Conservation (phyloP, 225 moss, liverwort and hornwort species). For the Pseudisothecium myosuroides region DNA sequence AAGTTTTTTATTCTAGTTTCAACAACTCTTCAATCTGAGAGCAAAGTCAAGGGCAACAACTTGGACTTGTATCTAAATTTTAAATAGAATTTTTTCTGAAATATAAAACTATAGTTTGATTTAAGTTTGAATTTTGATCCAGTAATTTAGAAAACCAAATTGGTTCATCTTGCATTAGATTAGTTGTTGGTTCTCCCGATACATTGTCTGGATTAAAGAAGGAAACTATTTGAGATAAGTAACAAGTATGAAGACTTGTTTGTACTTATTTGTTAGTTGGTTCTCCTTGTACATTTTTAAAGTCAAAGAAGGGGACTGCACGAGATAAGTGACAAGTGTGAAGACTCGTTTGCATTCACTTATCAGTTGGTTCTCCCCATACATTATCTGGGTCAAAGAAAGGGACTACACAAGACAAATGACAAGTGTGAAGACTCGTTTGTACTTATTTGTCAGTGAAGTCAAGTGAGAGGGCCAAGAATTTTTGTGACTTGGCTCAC, state of each 20-base stretch:
- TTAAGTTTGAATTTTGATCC: not conserved
- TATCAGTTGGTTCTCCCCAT: not conserved
- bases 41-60: not conserved
- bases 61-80: not conserved
- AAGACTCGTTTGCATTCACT: not conserved
- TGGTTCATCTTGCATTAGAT: not conserved
- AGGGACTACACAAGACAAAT: rapidly evolving
- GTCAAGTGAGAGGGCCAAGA: not conserved
- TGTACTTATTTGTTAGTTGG: no score
- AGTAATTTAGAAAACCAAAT: not conserved
- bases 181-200: not conserved
- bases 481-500: not conserved
- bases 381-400: not conserved
- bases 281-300: no score
- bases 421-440: not conserved
- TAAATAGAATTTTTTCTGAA: rapidly evolving
- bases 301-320: no score
- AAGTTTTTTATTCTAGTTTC: not conserved
- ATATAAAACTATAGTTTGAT: rapidly evolving
- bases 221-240: no score
- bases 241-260: no score
- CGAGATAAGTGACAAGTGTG: no score
- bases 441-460: not conserved
- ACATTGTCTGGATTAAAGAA: no score
- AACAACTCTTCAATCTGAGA: not conserved